Base-by-base conservation (phyloP, 108 stramenopile species). In the Craspedostauros australis region DNA sequence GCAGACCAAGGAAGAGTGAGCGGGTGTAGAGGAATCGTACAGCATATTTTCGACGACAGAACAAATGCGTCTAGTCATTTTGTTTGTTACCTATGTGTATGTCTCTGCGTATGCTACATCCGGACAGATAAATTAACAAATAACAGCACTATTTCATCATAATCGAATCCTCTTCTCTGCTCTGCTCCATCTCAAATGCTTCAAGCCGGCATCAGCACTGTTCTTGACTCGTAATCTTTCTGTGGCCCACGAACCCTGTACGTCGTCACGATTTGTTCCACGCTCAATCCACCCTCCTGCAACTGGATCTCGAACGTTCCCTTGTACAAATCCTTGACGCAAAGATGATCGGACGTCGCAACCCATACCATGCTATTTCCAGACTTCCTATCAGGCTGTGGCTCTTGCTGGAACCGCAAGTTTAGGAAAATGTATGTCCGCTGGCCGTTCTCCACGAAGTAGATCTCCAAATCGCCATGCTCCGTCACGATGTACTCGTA, bases 191-290 rank as follows among this genome's bases (percentile, higher is more conserved):
- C 34, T 36, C 11, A 36, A 9, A 12, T n/a, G n/a, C n/a, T n/a
- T n/a, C n/a, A n/a, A n/a, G n/a, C n/a, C n/a, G 78, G 77, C 50
- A 56, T 77, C 44, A 83, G 40, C 37, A 74, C 66, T 8, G 82
- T 83, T 15, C 70, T 77, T 25, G 82, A 79, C 51, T 77, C 75
- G 54, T 83, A 83, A 44, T 83, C 82, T 36, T 83, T 83, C 46
- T 55, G 44, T 0, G 82, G 82, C 26, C 82, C 82, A 60, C 77
- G 66, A 47, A 83, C 82, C 31, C 72, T 61, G 46, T 83, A 83
- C 27, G 73, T 79, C 24, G 79, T 83, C 25, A 72, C 26, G 9
- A 83, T 57, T 47, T 79, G 66, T 21, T 64, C 73, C 6, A 78
- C 82, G 3, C 65, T 57, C 46, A 83, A 34, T 2, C 82, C 82